Conservation (phyloP, 129 eudicot species). For the Flaveria robusta region DNA sequence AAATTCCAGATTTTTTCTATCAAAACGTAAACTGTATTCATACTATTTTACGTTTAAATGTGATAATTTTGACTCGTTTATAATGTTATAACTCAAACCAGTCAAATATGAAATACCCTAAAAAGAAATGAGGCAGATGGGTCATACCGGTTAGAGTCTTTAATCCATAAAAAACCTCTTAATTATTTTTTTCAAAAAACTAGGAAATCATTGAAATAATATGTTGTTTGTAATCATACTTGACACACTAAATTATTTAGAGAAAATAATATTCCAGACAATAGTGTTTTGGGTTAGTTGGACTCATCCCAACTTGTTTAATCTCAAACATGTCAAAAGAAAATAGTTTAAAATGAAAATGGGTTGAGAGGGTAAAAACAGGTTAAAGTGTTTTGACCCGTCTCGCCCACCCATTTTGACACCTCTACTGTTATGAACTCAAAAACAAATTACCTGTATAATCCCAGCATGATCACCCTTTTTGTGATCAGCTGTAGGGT, state of each 20-base stretch:
- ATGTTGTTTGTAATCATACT: neutral
- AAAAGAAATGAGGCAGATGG: neutral
- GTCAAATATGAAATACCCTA: neutral
- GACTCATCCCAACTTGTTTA: neutral
- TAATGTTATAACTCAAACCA: neutral
- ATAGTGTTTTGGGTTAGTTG: neutral
- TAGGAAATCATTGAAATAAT: neutral
- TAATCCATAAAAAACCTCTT: neutral
- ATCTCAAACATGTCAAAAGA: neutral
- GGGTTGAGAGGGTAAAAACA: too few relatives aligned
- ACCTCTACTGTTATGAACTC: neutral
- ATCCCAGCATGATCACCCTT: slow-evolving; percentile 94
- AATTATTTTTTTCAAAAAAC: neutral
- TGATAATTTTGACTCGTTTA: neutral
- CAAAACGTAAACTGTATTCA: neutral
- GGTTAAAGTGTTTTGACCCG: neutral
- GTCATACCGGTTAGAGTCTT: neutral
- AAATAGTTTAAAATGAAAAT: neutral
- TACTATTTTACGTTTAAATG: slow-evolving; percentile 4
- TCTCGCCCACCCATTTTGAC: neutral
- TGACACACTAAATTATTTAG: too few relatives aligned
- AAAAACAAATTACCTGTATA: slow-evolving; percentile 50
- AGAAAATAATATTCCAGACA: neutral
- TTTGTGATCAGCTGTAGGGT: slow-evolving; percentile 57
- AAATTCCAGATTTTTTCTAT: neutral